Conservation (phyloP, 331 rosid genomes). For the Ulmus americana region DNA sequence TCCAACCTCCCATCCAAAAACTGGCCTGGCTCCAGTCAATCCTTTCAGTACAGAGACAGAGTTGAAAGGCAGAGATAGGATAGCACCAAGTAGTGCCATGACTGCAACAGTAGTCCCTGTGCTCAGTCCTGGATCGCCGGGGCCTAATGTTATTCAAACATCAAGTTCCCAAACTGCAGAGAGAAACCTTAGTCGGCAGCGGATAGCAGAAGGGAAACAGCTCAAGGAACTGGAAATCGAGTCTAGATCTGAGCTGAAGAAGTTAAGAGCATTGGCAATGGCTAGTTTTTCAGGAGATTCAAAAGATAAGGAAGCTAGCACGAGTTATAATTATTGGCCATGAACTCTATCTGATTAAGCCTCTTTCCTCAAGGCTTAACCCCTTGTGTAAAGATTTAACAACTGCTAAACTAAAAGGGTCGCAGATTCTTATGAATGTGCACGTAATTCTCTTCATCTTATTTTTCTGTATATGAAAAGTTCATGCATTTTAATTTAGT, state of each 20-base stretch:
- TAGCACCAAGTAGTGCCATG: slow-evolving; percentile 33
- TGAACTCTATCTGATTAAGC: slow-evolving; percentile 12
- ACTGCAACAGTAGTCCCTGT: slow-evolving; percentile 53
- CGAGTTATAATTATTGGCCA: slow-evolving; percentile 34
- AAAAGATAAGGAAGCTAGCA: slow-evolving; percentile 40
- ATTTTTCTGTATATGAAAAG: too few relatives aligned
- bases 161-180: slow-evolving; percentile 15
- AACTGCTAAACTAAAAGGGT: not conserved
- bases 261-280: slow-evolving; percentile 54
- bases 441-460: not conserved
- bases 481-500: too few relatives aligned
- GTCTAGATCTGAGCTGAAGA: slow-evolving; percentile 40
- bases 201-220: slow-evolving; percentile 39
- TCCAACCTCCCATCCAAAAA: slow-evolving; percentile 28
- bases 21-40: slow-evolving; percentile 25
- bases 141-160: slow-evolving; percentile 23
- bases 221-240: slow-evolving; percentile 38
- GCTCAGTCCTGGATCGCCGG: slow-evolving; percentile 44
- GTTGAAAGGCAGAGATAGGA: slow-evolving; percentile 30
- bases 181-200: slow-evolving; percentile 15
- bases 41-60: slow-evolving; percentile 34
- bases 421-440: not conserved
- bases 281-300: slow-evolving; percentile 50
- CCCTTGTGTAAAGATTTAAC: slow-evolving; percentile 3
- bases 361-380: not conserved